A percentile compares a stretch with the other conserved stretches of the same genome.
These are phyloP conservation scores for Avena eriantha DNA, from an alignment of 176 grass and related monocot species.

Conservation along the genomic window DNA sequence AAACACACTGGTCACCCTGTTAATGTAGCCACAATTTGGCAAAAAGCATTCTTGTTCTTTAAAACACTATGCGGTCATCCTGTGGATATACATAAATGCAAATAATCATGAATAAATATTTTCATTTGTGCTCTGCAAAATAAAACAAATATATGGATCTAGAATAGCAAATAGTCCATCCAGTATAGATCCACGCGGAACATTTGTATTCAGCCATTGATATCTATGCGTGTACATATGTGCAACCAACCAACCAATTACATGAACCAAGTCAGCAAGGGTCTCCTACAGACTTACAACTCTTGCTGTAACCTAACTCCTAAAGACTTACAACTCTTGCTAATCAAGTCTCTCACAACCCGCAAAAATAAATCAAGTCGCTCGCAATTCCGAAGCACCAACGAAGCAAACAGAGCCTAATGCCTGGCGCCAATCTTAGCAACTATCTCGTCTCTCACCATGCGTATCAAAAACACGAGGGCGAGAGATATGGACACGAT, in stretches of 20 bases:
- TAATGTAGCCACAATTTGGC: no score
- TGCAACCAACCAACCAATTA: slow-evolving; percentile 17
- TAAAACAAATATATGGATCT: background rate
- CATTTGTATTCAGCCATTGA: no score
- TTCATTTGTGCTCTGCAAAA: background rate
- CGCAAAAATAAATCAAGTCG: background rate
- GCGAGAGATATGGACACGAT: slow-evolving; percentile 81
- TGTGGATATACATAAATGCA: no score
- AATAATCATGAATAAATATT: background rate
- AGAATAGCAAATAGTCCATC: background rate
- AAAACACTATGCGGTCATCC: no score
- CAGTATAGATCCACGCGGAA: no score
- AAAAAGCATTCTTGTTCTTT: no score
- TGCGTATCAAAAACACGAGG: slow-evolving; percentile 77
- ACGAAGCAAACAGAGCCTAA: slow-evolving; percentile 40
- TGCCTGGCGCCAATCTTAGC: slow-evolving; percentile 51
- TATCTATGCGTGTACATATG: background rate
- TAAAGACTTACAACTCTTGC: slow-evolving; percentile 5
- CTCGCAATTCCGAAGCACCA: background rate
- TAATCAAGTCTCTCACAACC: slow-evolving; percentile 1
- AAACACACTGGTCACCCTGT: no score
- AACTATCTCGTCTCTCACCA: slow-evolving; percentile 76
- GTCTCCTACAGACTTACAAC: no score
- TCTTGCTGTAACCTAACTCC: background rate
- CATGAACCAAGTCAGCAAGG: no score